Conservation (phyloP, 179 eudicot genomes). For the Patellifolia procumbens region DNA sequence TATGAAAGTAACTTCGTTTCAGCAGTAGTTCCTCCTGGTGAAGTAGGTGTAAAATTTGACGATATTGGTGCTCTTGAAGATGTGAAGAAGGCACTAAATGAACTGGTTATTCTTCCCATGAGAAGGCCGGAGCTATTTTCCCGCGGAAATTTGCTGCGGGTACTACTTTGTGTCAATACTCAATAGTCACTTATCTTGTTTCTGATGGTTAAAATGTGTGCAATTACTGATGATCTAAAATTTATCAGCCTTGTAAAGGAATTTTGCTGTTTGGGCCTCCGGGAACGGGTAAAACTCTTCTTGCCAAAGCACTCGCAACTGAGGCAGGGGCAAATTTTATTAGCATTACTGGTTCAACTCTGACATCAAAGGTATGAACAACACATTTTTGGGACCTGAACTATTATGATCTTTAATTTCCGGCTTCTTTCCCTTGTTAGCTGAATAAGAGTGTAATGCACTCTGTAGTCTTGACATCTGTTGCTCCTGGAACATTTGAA, state of each 20-base stretch:
- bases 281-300: slow-evolving; percentile 98
- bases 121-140: slow-evolving; percentile 94
- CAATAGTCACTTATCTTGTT: not conserved
- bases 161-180: slow-evolving; percentile 37
- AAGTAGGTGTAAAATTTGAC: slow-evolving; percentile 89
- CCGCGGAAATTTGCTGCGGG: slow-evolving; percentile 93
- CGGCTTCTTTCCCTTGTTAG: not conserved
- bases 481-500: too few species aligned
- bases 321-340: slow-evolving; percentile 98
- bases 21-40: slow-evolving; percentile 95
- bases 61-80: slow-evolving; percentile 99
- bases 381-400: not conserved
- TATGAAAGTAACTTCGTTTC: slow-evolving; percentile 94
- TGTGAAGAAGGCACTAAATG: slow-evolving; percentile 89
- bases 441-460: not conserved
- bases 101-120: slow-evolving; percentile 98
- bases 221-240: slow-evolving; percentile 10
- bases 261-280: slow-evolving; percentile 99
- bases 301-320: slow-evolving; percentile 98
- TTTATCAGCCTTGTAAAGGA: slow-evolving; percentile 96
- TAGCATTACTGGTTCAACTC: slow-evolving; percentile 92
- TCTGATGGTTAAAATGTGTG: not conserved
- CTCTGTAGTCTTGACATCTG: not conserved
- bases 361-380: slow-evolving; percentile 83
- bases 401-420: not conserved